These are phyloP conservation scores for Cladophialophora carrionii DNA, from an alignment of 2,329 filamentous ascomycete genomes.

Conservation along the genomic window DNA sequence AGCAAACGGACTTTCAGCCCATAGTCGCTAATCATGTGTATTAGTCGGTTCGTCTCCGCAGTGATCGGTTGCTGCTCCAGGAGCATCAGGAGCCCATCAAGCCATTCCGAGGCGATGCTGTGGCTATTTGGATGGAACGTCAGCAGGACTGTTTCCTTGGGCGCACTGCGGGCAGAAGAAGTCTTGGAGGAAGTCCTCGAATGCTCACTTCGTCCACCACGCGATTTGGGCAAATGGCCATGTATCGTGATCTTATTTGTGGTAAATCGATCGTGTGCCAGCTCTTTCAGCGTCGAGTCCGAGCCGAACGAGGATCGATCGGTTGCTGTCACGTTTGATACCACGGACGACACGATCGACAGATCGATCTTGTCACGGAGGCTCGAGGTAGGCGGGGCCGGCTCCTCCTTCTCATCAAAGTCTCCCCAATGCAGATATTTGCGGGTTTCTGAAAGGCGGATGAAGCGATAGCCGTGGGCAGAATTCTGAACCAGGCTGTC, in stretches of 20 bases:
- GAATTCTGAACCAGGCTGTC: conserved; percentile 43
- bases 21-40: conserved; percentile 83
- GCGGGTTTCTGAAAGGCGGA: conserved; percentile 86
- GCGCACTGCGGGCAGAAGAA: conserved; percentile 34
- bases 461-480: conserved; percentile 74
- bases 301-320: conserved; percentile 41
- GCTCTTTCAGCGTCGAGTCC: conserved; percentile 30
- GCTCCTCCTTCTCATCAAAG: conserved; percentile 67
- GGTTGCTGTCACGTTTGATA: conserved; percentile 78
- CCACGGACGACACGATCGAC: conserved; percentile 83
- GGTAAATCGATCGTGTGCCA: conserved; percentile 46
- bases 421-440: conserved; percentile 88
- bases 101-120: conserved; percentile 89
- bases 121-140: conserved; percentile 81
- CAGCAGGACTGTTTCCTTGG: conserved; percentile 73
- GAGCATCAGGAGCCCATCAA: conserved; percentile 93
- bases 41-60: conserved; percentile 89
- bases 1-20: conserved; percentile 89
- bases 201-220: conserved; percentile 41
- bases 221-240: conserved; percentile 59
- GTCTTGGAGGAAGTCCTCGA: conserved; percentile 39
- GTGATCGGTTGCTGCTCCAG: conserved; percentile 95
- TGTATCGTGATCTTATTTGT: conserved; percentile 92
- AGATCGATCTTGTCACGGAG: conserved; percentile 67
- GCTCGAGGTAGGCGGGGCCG: conserved; percentile 57